Evolutionary conservation across 495 filamentous ascomycete genomes (phyloP).

Genomic region (Daldinia childiae): DNA sequence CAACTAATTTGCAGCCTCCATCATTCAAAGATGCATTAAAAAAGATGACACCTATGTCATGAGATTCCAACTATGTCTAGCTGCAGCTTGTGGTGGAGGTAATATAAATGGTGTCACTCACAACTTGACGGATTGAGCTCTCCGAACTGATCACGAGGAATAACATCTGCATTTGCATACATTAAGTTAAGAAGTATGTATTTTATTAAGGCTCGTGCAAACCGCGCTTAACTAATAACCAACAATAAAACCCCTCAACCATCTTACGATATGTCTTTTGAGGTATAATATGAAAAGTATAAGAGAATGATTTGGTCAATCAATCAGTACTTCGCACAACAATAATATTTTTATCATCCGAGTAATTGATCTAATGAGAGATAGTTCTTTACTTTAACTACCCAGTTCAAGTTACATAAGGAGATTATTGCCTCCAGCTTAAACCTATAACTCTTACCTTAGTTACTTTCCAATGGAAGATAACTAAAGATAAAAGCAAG

Average conservation of each 20-base stretch:
- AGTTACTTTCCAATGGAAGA: too few species aligned
- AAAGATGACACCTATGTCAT: neutral
- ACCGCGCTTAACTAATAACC: neutral
- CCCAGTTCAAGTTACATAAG: too few species aligned
- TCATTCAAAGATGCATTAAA: neutral
- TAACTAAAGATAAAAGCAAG: too few species aligned
- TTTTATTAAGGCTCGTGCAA: neutral
- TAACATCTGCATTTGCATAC: neutral
- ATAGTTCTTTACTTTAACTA: too few species aligned
- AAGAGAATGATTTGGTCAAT: too few species aligned
- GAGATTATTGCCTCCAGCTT: too few species aligned
- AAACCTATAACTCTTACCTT: too few species aligned
- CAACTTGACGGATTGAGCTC: neutral
- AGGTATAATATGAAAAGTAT: neutral
- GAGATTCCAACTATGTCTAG: neutral
- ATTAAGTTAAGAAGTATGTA: neutral
- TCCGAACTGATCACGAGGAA: neutral
- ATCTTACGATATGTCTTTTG: neutral
- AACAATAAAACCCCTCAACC: neutral
- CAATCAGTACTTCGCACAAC: too few species aligned
- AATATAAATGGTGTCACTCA: neutral
- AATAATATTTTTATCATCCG: too few species aligned
- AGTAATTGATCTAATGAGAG: too few species aligned
- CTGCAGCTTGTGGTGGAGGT: neutral
- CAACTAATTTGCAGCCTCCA: too few species aligned